Conservation (phyloP, 2,329 filamentous ascomycete genomes). For the Chaetomiaceae sp. region DNA sequence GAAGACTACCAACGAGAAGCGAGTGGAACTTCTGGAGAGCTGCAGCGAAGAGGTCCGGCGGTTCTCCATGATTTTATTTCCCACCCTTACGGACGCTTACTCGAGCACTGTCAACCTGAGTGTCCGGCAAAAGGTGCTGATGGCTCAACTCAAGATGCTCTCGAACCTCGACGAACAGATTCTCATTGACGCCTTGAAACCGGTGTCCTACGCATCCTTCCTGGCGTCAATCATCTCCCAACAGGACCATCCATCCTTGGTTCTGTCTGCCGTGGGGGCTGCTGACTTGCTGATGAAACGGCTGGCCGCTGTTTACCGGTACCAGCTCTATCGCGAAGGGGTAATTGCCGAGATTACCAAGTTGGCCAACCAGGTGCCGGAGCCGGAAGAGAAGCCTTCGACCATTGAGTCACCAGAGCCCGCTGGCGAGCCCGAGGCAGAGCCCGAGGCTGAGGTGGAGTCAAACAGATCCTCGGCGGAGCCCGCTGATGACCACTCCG, state of each 20-base stretch:
- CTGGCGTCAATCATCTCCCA: slow-evolving; percentile 92
- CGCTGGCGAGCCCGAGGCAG: slow-evolving; percentile 10
- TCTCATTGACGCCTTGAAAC: slow-evolving; percentile 76
- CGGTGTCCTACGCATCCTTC: slow-evolving; percentile 93
- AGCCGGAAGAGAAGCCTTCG: slow-evolving; percentile 32
- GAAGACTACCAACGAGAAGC: slow-evolving; percentile 69
- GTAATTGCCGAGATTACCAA: slow-evolving; percentile 89
- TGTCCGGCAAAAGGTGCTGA: slow-evolving; percentile 91
- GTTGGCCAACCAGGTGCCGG: slow-evolving; percentile 55
- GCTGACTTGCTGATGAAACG: slow-evolving; percentile 82
- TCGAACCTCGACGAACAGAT: slow-evolving; percentile 87
- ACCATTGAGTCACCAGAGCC: slow-evolving; percentile 27
- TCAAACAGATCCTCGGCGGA: slow-evolving; percentile 30
- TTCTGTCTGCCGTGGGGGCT: slow-evolving; percentile 82
- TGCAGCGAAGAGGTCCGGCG: slow-evolving; percentile 84
- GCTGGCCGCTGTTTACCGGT: slow-evolving; percentile 82
- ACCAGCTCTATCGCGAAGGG: slow-evolving; percentile 95
- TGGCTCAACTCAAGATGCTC: slow-evolving; percentile 96
- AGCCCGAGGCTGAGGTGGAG: slow-evolving; percentile 15
- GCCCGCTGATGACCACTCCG: slow-evolving; percentile 21
- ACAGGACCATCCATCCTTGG: slow-evolving; percentile 82
- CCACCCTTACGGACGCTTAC: slow-evolving; percentile 92
- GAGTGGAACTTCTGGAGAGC: slow-evolving; percentile 73
- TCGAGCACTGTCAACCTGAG: slow-evolving; percentile 95
- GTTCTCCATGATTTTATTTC: slow-evolving; percentile 88